Conservation (phyloP, 129 eudicot species). For the Mikania micrantha region DNA sequence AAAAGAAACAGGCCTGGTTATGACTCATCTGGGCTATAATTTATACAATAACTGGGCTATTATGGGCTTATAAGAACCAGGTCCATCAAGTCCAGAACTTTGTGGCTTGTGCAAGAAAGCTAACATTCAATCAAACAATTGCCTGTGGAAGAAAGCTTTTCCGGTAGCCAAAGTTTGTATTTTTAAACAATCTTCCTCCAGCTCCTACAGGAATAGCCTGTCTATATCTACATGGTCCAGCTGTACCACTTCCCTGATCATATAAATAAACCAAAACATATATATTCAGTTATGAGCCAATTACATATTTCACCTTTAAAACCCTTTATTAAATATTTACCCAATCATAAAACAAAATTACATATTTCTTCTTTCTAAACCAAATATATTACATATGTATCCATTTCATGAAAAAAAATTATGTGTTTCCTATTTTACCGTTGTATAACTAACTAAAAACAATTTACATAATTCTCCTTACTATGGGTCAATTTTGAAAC, state of each 20-base stretch:
- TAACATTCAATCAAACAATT: background rate
- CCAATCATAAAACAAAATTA: too few relatives aligned
- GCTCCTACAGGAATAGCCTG: constrained; percentile 75
- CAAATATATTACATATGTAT: too few relatives aligned
- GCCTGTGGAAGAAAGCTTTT: constrained; percentile 87
- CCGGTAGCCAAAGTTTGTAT: constrained; percentile 69
- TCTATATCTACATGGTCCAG: constrained; percentile 82
- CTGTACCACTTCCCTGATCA: constrained; percentile 56
- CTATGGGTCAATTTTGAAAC: too few relatives aligned
- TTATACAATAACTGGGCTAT: background rate
- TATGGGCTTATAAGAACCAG: background rate
- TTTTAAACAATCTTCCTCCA: constrained; percentile 66
- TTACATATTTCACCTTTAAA: too few relatives aligned
- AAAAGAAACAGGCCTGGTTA: background rate
- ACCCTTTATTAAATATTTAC: too few relatives aligned
- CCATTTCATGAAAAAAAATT: too few relatives aligned
- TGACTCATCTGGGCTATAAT: background rate
- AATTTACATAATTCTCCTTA: too few relatives aligned
- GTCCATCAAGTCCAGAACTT: background rate
- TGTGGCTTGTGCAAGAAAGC: background rate
- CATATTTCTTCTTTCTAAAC: too few relatives aligned
- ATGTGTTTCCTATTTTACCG: too few relatives aligned
- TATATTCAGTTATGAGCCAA: background rate
- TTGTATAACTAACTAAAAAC: too few relatives aligned
- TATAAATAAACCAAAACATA: background rate